These are phyloP conservation scores for Dendrobium chrysotoxum DNA, from an alignment of 106 monocot genomes.

Conservation along the genomic window DNA sequence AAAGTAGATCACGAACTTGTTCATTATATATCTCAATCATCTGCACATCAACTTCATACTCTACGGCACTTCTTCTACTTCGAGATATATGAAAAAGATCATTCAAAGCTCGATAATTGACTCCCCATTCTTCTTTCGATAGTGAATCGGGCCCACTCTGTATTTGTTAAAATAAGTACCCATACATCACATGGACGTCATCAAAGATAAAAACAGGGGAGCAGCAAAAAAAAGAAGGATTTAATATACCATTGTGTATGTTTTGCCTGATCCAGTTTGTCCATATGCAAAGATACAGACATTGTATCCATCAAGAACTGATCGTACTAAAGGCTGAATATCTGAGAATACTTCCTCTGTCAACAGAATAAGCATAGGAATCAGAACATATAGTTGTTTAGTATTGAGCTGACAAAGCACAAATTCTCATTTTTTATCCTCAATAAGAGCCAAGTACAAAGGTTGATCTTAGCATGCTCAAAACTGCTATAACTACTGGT, in stretches of 20 bases:
- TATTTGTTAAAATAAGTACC: background rate
- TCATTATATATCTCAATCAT: conserved; percentile 92
- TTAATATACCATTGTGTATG: conserved; percentile 68
- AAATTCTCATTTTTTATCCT: background rate
- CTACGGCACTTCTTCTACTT: conserved; percentile 23
- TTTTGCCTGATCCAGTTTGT: conserved; percentile 93
- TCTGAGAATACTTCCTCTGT: conserved; percentile 69
- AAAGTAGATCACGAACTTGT: conserved; percentile 73
- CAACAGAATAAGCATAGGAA: conserved; percentile 4
- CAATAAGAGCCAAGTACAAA: background rate
- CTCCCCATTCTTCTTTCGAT: conserved; percentile 57
- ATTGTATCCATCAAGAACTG: conserved; percentile 73
- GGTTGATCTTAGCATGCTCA: background rate
- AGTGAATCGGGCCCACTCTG: conserved; percentile 54
- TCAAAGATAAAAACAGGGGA: background rate
- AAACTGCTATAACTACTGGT: background rate
- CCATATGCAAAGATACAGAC: conserved; percentile 88
- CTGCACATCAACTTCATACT: conserved; percentile 67
- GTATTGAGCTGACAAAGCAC: background rate
- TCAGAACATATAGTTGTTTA: background rate
- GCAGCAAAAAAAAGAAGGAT: background rate
- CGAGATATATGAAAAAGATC: conserved; percentile 72
- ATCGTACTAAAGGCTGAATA: conserved; percentile 55
- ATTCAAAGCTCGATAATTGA: conserved; percentile 72
- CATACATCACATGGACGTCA: background rate